These are phyloP conservation scores for Eimeria praecox DNA, from an alignment of 169 alveolate genomes.

Conservation along the genomic window DNA sequence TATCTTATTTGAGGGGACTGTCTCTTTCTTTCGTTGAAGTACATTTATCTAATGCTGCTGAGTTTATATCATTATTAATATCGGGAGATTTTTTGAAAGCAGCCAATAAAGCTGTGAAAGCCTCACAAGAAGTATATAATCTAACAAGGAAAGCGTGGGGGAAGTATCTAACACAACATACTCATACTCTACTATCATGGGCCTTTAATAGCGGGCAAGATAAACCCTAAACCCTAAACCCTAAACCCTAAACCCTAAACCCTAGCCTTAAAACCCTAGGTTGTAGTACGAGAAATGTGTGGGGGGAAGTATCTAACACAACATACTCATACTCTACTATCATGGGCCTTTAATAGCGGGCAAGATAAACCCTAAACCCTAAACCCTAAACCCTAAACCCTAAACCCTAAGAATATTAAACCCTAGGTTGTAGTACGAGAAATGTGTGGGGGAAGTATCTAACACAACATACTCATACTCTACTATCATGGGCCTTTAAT, in stretches of 20 bases:
- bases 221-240: conserved; percentile 10
- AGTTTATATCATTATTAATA: conserved; percentile 30
- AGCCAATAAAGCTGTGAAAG: not conserved
- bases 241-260: too few species aligned
- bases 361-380: conserved; percentile 9
- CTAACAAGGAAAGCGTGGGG: conserved; percentile 77
- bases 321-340: conserved; percentile 59
- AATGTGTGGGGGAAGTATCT: conserved; percentile 76
- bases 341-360: conserved; percentile 78
- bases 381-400: conserved; percentile 37
- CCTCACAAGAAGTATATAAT: conserved; percentile 47
- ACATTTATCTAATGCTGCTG: conserved; percentile 54
- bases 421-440: too few species aligned
- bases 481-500: conserved; percentile 59
- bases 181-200: conserved; percentile 65
- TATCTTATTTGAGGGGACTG: too few species aligned
- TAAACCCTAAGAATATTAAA: too few species aligned
- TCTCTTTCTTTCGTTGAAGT: not conserved
- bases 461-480: conserved; percentile 58
- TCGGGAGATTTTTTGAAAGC: conserved; percentile 31
- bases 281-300: too few species aligned
- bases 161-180: conserved; percentile 55
- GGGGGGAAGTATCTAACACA: conserved; percentile 67
- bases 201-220: conserved; percentile 74
- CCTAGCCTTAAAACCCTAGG: too few species aligned